phyloP scores from a whole-genome alignment of 441 rosid species.

The Pelargonium cotyledonis region DNA sequence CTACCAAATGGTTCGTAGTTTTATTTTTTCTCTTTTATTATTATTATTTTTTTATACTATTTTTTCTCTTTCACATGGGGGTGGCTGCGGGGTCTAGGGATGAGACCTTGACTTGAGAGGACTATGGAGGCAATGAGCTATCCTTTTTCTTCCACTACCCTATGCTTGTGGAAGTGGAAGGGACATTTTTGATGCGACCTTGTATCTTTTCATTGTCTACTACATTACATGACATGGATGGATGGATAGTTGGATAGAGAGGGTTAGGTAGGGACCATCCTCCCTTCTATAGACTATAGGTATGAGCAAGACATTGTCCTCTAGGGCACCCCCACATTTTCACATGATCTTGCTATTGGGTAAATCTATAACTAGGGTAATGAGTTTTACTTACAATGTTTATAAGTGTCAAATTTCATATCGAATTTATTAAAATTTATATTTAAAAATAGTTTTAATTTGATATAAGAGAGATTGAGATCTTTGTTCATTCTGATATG shows the following conservation, averaged over 20 bases:
- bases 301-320: background rate
- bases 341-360: background rate
- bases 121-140: background rate
- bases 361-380: no score
- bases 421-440: no score
- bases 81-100: background rate
- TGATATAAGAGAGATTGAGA: no score
- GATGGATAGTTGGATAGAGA: no score
- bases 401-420: no score
- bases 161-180: slow-evolving; percentile 2
- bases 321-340: background rate
- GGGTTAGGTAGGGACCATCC: background rate
- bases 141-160: background rate
- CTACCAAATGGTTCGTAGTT: no score
- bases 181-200: slow-evolving; percentile 5
- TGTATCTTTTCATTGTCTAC: slow-evolving; percentile 5
- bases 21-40: no score
- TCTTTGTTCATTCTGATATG: no score
- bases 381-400: no score
- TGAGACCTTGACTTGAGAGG: background rate
- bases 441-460: no score
- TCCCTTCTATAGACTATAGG: background rate
- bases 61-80: background rate
- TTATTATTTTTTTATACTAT: no score
- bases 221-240: background rate